These are phyloP conservation scores for Picea engelmannii DNA, from an alignment of 83 land plant genomes.

Conservation along the genomic window DNA sequence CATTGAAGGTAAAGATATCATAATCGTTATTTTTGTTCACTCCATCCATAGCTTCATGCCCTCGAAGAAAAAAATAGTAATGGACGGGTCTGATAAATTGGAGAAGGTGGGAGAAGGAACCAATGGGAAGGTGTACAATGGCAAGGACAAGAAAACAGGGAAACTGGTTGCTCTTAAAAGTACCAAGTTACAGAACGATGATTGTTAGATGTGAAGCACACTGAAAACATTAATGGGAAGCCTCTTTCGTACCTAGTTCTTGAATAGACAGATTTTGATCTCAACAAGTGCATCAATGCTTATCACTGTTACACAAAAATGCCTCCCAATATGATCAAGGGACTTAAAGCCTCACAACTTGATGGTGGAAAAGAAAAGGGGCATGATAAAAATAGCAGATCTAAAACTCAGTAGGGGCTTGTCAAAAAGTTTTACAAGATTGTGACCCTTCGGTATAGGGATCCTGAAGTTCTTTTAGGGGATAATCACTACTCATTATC, in stretches of 20 bases:
- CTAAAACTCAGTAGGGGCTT: conserved; percentile 89
- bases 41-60: not conserved
- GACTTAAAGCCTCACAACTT: conserved; percentile 87
- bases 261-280: conserved; percentile 91
- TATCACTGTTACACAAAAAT: conserved; percentile 34
- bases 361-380: conserved; percentile 73
- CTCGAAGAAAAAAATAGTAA: conserved; percentile 15
- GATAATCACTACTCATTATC: conserved; percentile 84
- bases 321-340: conserved; percentile 63
- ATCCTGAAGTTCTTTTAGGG: conserved; percentile 93
- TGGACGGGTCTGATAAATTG: conserved; percentile 70
- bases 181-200: conserved; percentile 90
- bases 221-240: conserved; percentile 66
- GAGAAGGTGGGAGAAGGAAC: conserved; percentile 99
- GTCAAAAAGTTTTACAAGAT: conserved; percentile 85
- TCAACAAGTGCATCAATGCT: conserved; percentile 78
- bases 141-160: conserved; percentile 76
- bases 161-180: conserved; percentile 92
- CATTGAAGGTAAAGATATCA: no score
- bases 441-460: conserved; percentile 94
- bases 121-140: conserved; percentile 97
- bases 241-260: conserved; percentile 85
- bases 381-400: conserved; percentile 83
- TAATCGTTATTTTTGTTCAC: no score
- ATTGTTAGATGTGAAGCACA: conserved; percentile 85